Percentiles rank a stretch among this genome's conserved stretches.
phyloP scores from a whole-genome alignment of 352 stramenopile genomes.

The Phytophthora fragariaefolia region DNA sequence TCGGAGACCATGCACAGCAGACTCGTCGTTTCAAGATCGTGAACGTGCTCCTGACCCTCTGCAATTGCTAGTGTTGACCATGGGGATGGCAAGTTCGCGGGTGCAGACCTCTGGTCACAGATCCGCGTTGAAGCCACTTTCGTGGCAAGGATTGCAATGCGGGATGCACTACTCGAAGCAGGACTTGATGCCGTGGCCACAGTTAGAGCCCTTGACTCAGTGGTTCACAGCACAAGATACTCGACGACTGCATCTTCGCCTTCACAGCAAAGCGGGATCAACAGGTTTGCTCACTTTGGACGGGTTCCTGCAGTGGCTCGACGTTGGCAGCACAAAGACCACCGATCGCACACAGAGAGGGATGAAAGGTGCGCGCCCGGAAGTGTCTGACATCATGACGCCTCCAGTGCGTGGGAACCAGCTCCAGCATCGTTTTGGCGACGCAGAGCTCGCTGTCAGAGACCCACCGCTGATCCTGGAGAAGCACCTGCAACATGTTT shows the following conservation, averaged over 20 bases:
- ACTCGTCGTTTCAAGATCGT: constrained; percentile 37
- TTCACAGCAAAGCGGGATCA: constrained; percentile 31
- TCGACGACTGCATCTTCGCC: constrained; percentile 37
- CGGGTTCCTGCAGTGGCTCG: constrained; percentile 63
- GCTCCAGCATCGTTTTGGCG: not conserved
- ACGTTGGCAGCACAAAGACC: constrained; percentile 14
- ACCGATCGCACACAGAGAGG: constrained; percentile 5
- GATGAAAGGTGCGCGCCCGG: constrained; percentile 6
- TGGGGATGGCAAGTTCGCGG: constrained; percentile 35
- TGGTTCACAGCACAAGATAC: constrained; percentile 73
- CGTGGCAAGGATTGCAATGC: constrained; percentile 43
- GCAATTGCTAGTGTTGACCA: constrained; percentile 3
- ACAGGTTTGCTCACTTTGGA: constrained; percentile 45
- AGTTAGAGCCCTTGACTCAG: constrained; percentile 57
- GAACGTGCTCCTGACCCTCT: not conserved
- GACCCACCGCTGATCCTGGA: constrained; percentile 46
- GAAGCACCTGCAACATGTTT: constrained; percentile 65
- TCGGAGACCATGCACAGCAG: constrained; percentile 12
- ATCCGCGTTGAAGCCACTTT: not conserved
- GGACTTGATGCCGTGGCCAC: constrained; percentile 68
- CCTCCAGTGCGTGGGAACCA: constrained; percentile 34
- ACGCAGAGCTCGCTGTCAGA: not conserved
- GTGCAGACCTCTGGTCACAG: constrained; percentile 12
- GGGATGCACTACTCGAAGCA: constrained; percentile 58
- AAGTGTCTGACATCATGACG: constrained; percentile 56